Evolutionary conservation across 345 rosid genomes (phyloP).

Genomic region (Cardamine occulta): DNA sequence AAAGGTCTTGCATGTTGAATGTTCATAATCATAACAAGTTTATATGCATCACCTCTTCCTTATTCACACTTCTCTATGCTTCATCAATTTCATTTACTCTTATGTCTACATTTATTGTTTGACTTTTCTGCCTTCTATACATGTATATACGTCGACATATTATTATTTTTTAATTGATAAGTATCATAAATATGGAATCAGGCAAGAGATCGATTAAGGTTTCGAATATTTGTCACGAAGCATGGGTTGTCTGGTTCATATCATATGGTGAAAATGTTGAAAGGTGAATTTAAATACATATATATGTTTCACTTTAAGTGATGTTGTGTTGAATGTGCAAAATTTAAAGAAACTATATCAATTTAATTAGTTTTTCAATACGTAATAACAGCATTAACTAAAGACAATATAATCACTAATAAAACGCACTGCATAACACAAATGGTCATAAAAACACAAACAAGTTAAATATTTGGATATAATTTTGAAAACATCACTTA

Average conservation of each 20-base stretch:
- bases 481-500: neutral
- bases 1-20: constrained; percentile 6
- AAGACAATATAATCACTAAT: neutral
- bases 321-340: neutral
- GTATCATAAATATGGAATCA: constrained; percentile 10
- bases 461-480: too few relatives aligned
- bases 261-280: neutral
- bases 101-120: constrained; percentile 29
- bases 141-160: neutral
- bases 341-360: neutral
- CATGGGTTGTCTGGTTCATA: neutral
- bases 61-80: constrained; percentile 32
- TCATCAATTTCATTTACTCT: constrained; percentile 29
- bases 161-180: neutral
- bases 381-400: neutral
- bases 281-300: neutral
- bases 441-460: neutral
- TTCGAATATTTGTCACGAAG: neutral
- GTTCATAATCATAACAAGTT: constrained; percentile 9
- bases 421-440: neutral
- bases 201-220: neutral
- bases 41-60: constrained; percentile 12
- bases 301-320: neutral
- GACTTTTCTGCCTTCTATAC: constrained; percentile 20
- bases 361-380: too few relatives aligned